phyloP scores from a whole-genome alignment of 2,329 filamentous ascomycete species.

The Lachnellula arida region DNA sequence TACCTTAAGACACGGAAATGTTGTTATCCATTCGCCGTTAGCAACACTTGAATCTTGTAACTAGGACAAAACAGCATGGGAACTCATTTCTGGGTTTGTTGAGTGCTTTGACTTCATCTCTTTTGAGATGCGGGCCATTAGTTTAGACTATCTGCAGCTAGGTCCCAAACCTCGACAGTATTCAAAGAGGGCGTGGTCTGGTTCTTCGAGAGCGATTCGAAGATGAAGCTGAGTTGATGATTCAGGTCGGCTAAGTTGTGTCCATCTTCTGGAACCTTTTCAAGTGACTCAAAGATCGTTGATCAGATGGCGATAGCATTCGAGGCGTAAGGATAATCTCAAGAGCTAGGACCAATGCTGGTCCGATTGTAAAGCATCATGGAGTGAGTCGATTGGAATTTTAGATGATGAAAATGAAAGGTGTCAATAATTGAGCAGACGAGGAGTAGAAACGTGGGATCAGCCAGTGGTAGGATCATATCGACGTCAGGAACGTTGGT shows the following conservation, averaged over 20 bases:
- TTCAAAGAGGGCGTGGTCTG: conserved; percentile 41
- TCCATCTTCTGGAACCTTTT: conserved; percentile 21
- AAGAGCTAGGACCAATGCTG: conserved; percentile 1
- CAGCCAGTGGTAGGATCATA: too few relatives aligned
- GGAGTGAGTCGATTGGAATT: not conserved
- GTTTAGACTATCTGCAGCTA: too few relatives aligned
- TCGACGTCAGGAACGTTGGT: too few relatives aligned
- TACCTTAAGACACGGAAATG: too few relatives aligned
- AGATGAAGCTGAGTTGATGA: conserved; percentile 16
- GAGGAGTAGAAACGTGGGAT: too few relatives aligned
- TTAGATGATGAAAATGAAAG: not conserved
- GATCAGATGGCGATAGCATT: conserved; percentile 4
- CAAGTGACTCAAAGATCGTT: conserved; percentile 22
- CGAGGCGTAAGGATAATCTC: not conserved
- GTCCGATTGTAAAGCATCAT: not conserved
- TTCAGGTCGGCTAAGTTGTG: conserved; percentile 15
- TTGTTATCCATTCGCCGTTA: too few relatives aligned
- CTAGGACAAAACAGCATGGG: too few relatives aligned
- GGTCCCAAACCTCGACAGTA: too few relatives aligned
- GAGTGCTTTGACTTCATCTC: too few relatives aligned
- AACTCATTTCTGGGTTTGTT: too few relatives aligned
- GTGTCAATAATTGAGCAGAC: not conserved
- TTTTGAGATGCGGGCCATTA: too few relatives aligned
- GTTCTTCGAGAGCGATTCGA: conserved; percentile 35
- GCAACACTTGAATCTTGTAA: too few relatives aligned